Conservation (phyloP, 192 early-diverging fungal species). For the Rhizophagus clarus region DNA sequence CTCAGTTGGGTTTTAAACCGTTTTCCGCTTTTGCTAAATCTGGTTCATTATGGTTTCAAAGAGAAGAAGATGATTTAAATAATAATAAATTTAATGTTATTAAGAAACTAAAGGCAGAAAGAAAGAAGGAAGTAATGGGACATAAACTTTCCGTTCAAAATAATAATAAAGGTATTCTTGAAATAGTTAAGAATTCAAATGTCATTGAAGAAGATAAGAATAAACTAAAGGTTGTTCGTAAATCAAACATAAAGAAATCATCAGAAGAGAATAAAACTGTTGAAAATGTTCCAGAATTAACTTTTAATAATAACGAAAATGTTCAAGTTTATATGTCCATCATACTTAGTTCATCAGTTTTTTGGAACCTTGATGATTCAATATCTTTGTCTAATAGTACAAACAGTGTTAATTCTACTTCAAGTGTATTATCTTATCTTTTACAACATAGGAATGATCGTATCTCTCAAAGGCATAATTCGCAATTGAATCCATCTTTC, state of each 20-base stretch:
- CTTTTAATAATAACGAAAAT: no score
- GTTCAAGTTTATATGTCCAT: slow-evolving; percentile 19
- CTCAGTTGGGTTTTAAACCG: neutral
- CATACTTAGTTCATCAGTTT: neutral
- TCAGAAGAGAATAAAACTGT: neutral
- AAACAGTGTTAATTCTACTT: neutral
- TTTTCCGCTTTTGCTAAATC: neutral
- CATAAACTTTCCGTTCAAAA: neutral
- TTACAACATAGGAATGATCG: neutral
- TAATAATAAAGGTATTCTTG: neutral
- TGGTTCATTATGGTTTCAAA: neutral
- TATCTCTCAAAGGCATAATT: neutral
- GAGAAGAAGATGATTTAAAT: neutral
- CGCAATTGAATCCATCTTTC: neutral
- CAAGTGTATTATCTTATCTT: neutral
- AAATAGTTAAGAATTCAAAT: neutral
- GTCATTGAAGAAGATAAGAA: neutral
- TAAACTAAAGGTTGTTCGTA: neutral
- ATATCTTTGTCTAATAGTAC: neutral
- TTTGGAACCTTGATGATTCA: neutral
- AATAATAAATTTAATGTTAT: neutral
- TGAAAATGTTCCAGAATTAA: neutral
- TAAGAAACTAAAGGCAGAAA: neutral
- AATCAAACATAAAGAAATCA: neutral
- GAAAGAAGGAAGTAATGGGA: neutral